phyloP scores from a whole-genome alignment of 2,329 filamentous ascomycete species.

The Orbilia quercus region DNA sequence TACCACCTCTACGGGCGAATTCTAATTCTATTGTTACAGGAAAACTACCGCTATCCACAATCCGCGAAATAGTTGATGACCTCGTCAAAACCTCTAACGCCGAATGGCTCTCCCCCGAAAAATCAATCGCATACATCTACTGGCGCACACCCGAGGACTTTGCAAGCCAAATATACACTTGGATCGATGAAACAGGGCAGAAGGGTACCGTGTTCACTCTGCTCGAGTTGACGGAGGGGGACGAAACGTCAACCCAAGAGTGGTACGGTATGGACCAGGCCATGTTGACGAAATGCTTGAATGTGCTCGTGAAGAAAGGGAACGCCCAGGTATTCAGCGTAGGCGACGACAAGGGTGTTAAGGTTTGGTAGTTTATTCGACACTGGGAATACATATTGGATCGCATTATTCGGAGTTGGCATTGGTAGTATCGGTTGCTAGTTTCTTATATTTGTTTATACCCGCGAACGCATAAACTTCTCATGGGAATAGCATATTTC shows the following conservation, averaged over 20 bases:
- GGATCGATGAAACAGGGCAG: conserved; percentile 78
- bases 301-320: conserved; percentile 84
- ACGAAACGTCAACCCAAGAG: conserved; percentile 78
- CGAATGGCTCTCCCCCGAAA: conserved; percentile 72
- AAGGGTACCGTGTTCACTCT: conserved; percentile 89
- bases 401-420: conserved; percentile 13
- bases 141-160: conserved; percentile 92
- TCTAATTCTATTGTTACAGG: conserved; percentile 9
- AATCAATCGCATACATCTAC: conserved; percentile 67
- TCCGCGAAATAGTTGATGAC: conserved; percentile 70
- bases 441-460: conserved; percentile 24
- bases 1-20: background rate
- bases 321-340: conserved; percentile 91
- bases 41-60: conserved; percentile 63
- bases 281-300: conserved; percentile 80
- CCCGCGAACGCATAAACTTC: conserved; percentile 30
- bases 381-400: background rate
- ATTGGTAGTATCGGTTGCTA: conserved; percentile 5
- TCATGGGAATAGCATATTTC: background rate
- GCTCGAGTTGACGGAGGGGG: conserved; percentile 91
- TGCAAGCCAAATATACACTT: conserved; percentile 80
- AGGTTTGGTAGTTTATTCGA: conserved; percentile 75
- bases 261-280: conserved; percentile 90
- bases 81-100: conserved; percentile 65
- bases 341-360: conserved; percentile 86